Evolutionary conservation across 129 eudicot genomes (phyloP), one percentile per base, ranked within the genome.

Genomic region (Helichrysum umbraculigerum): DNA sequence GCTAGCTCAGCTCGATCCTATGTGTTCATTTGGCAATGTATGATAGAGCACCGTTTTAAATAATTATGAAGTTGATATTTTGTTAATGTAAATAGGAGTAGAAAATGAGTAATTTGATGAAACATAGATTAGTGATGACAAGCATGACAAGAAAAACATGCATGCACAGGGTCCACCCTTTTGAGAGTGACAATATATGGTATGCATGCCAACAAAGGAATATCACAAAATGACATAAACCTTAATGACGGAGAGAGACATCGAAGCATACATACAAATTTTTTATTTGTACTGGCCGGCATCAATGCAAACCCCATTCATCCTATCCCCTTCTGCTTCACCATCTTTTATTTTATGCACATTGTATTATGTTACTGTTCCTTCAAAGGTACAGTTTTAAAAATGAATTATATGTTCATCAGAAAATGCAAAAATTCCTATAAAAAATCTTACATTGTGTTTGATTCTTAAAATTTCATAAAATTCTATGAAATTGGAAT

Each of bases 161-260:
- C 76, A 60, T 70, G 71, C 30, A 78, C 6, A 6, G 60, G 66
- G 79, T 51, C 79, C 79, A 76, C 17, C 29, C 70, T 78, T 78
- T 78, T 3, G 54, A 73, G 76, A 44, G 72, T 37, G 65, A 71
- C 77, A 76, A 52, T 22, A 61, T 68, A 2, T 7, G 3, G 32
- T 30, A 1, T 30, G 74, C 68, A 77, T 77, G 81, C 41, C 81
- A 77, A 77, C 70, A 73, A 78, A 71, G 76, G 77, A 56, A 78
- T 71, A 60, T 61, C 82, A 61, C 82, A 78, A 78, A 78, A 61
- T 78, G 82, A 78, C 82, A 71, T 25, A 76, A 76, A 51, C 37
- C 66, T 76, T 76, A 50, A 76, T 76, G 66, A 66, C 21, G 79
- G 79, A 76, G 64, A 66, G 73, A 50, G 73, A 76, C 79, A 14